Evolutionary conservation across 805 yeast genomes (phyloP), one percentile per base, ranked within the genome.

Genomic region (Metschnikowia rubicola): DNA sequence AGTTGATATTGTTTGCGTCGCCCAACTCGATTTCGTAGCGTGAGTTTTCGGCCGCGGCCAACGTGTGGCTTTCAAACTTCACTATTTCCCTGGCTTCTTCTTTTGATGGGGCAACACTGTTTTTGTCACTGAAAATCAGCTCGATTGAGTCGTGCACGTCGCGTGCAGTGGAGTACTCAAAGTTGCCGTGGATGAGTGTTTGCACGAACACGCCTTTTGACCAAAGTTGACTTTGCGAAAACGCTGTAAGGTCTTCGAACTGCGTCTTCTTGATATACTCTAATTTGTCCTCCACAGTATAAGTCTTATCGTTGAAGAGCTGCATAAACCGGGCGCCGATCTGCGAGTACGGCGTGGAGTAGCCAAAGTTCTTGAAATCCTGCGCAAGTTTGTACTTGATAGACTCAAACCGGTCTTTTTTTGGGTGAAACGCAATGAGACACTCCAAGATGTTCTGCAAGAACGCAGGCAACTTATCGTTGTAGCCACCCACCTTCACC

Each of bases 171-270:
- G 70, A 64, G 47, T 80, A 70, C 30, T 60, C 63, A 46, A 71
- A 66, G 65, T 92, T 94, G 33, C 99, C 99, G 51, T 80, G 80
- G 12, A 84, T 80, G 38, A 89, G 74, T n/a, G 81, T 70, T 65
- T 91, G 96, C 17, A 80, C 69, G 57, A 80, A 85, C 28, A 83
- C 68, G 31, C 86, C 87, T 28, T 76, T 70, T 43, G 74, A 70
- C 57, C 88, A 68, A 30, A 78, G 69, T 5, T 41, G 26, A 7
- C 55, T 57, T 11, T 78, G 76, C 9, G 78, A 67, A 59, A 82
- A 84, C 19, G 68, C 58, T 39, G 60, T 58, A 38, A 90, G 62
- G 48, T 83, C 79, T 30, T 77, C 71, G 56, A 77, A 74, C 12
- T 71, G 62, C 10, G 81, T 56, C n/a, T 62, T 58, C 10, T 54